These are phyloP conservation scores for Conringia planisiliqua DNA, from an alignment of 345 rosid species.

Conservation along the genomic window DNA sequence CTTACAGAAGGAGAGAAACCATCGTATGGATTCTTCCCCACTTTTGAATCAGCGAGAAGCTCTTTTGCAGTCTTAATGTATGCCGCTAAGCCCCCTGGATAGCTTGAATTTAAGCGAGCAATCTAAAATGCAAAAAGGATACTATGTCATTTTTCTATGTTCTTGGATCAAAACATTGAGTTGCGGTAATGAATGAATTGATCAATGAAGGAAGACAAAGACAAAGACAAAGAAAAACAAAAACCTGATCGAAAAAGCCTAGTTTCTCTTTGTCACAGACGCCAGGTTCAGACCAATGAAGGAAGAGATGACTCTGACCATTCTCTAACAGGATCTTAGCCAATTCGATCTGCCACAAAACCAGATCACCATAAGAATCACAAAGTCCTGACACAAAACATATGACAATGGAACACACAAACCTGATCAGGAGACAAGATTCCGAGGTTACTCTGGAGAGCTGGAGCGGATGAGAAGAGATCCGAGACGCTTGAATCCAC, in stretches of 20 bases:
- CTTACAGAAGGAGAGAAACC: slow-evolving; percentile 94
- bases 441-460: slow-evolving; percentile 54
- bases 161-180: background rate
- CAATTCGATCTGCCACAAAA: slow-evolving; percentile 57
- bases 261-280: slow-evolving; percentile 61
- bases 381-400: background rate
- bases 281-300: slow-evolving; percentile 76
- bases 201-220: background rate
- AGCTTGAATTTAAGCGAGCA: slow-evolving; percentile 66
- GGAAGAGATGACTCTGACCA: slow-evolving; percentile 73
- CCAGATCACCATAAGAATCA: background rate
- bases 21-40: slow-evolving; percentile 91
- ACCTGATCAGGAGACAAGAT: slow-evolving; percentile 65
- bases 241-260: slow-evolving; percentile 69
- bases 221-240: background rate
- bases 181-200: background rate
- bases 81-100: slow-evolving; percentile 81
- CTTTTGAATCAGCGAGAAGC: slow-evolving; percentile 84
- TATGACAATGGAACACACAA: background rate
- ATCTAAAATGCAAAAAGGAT: slow-evolving; percentile 42
- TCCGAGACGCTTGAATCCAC: slow-evolving; percentile 32
- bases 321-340: slow-evolving; percentile 65
- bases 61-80: slow-evolving; percentile 72
- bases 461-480: slow-evolving; percentile 51
- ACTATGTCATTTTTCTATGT: background rate